phyloP scores from a whole-genome alignment of 108 stramenopile species.

The Cyclotella sp. region DNA sequence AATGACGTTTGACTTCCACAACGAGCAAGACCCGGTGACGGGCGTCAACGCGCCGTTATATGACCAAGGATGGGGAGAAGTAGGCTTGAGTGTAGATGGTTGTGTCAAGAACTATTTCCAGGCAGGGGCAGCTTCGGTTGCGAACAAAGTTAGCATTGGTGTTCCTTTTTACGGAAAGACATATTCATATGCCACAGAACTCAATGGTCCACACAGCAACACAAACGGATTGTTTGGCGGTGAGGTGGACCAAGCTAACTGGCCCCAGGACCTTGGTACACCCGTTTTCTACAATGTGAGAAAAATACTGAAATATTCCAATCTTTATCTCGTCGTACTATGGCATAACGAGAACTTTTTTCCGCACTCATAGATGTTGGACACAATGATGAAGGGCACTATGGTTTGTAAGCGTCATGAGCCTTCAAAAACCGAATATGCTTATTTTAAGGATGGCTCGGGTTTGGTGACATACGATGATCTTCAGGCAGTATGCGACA shows the following conservation, averaged over 20 bases:
- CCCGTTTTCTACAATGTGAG: slow-evolving; percentile 50
- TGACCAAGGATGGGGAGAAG: slow-evolving; percentile 46
- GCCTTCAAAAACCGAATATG: slow-evolving; percentile 45
- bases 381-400: slow-evolving; percentile 25
- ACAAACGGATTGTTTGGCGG: slow-evolving; percentile 23
- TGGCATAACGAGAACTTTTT: background rate
- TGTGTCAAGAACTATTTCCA: slow-evolving; percentile 44
- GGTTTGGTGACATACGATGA: slow-evolving; percentile 56
- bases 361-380: slow-evolving; percentile 15
- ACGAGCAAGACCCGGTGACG: slow-evolving; percentile 27
- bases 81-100: slow-evolving; percentile 46
- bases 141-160: slow-evolving; percentile 47
- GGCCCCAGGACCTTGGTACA: slow-evolving; percentile 47
- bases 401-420: slow-evolving; percentile 48
- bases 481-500: slow-evolving; percentile 53
- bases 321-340: background rate
- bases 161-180: slow-evolving; percentile 51
- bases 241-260: slow-evolving; percentile 41
- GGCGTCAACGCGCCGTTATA: slow-evolving; percentile 36
- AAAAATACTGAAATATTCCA: background rate
- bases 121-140: slow-evolving; percentile 27
- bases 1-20: slow-evolving; percentile 49
- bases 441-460: slow-evolving; percentile 48
- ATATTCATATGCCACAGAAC: slow-evolving; percentile 34
- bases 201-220: slow-evolving; percentile 37